Conservation (phyloP, 768 basidiomycete species). For the Agaricus subrufescens region DNA sequence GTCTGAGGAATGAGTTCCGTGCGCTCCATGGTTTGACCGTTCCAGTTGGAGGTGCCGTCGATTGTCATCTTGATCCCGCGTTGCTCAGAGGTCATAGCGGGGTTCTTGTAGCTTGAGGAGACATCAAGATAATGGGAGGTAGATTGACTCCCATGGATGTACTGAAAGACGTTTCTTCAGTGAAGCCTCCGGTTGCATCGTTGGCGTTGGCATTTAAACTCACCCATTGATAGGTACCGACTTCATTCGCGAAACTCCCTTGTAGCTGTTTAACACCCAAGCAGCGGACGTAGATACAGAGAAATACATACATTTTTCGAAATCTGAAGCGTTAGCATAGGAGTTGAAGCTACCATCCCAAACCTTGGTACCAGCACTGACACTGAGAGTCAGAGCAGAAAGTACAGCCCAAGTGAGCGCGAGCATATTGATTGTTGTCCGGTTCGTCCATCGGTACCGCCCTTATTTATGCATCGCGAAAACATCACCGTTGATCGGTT, state of each 20-base stretch:
- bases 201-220: neutral
- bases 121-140: constrained; percentile 52
- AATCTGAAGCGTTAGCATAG: constrained; percentile 38
- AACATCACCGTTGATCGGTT: constrained; percentile 19
- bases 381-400: constrained; percentile 28
- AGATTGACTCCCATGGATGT: constrained; percentile 50
- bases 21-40: constrained; percentile 42
- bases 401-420: constrained; percentile 26
- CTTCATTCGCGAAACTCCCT: constrained; percentile 56
- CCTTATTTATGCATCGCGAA: constrained; percentile 13
- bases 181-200: neutral
- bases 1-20: constrained; percentile 43
- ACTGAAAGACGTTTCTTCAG: constrained; percentile 19
- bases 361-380: constrained; percentile 43
- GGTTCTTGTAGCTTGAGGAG: constrained; percentile 51
- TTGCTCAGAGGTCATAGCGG: constrained; percentile 44
- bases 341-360: constrained; percentile 55
- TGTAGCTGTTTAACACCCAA: neutral
- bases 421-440: constrained; percentile 17
- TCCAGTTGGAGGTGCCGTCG: constrained; percentile 51
- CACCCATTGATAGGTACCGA: constrained; percentile 57
- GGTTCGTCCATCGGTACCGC: neutral
- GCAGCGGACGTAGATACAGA: neutral
- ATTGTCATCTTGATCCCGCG: constrained; percentile 53
- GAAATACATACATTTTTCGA: constrained; percentile 43